These are phyloP conservation scores for Pseudopyrenochaeta lycopersici DNA, from an alignment of 2,329 filamentous ascomycete species.

Conservation along the genomic window DNA sequence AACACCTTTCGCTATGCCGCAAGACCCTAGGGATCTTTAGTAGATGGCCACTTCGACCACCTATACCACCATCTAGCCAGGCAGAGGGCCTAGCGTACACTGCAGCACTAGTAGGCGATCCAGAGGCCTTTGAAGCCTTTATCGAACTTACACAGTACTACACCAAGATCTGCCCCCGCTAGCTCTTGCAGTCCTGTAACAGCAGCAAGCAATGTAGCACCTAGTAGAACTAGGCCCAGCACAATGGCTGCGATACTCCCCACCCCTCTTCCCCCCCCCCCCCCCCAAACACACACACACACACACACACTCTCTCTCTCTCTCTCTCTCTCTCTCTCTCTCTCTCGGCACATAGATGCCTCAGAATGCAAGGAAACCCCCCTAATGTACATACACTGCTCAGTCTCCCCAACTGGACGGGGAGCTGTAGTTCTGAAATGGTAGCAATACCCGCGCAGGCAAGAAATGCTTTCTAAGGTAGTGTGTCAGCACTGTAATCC, in stretches of 20 bases:
- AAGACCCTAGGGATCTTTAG: too few species aligned
- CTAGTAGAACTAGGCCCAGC: slow-evolving; percentile 1
- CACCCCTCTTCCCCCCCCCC: not conserved
- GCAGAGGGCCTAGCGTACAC: not conserved
- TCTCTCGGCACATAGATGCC: slow-evolving; percentile 4
- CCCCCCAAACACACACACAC: not conserved
- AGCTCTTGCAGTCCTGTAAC: not conserved
- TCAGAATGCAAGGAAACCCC: slow-evolving; percentile 1
- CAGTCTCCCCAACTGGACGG: not conserved
- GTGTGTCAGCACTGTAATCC: slow-evolving; percentile 4
- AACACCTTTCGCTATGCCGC: too few species aligned
- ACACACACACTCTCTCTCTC: too few species aligned
- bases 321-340: not conserved
- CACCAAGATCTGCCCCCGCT: slow-evolving; percentile 1
- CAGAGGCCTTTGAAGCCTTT: slow-evolving; percentile 4
- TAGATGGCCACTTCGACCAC: too few species aligned
- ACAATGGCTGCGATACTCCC: not conserved
- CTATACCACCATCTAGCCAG: too few species aligned
- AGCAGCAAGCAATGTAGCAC: slow-evolving; percentile 1
- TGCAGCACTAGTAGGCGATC: not conserved
- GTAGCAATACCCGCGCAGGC: slow-evolving; percentile 6
- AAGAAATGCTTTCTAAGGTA: slow-evolving; percentile 7
- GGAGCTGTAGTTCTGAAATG: slow-evolving; percentile 5
- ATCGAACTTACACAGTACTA: slow-evolving; percentile 8
- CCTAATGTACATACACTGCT: slow-evolving; percentile 4